phyloP scores from a whole-genome alignment of 768 basidiomycete genomes.

The Phaeotremella fagi region DNA sequence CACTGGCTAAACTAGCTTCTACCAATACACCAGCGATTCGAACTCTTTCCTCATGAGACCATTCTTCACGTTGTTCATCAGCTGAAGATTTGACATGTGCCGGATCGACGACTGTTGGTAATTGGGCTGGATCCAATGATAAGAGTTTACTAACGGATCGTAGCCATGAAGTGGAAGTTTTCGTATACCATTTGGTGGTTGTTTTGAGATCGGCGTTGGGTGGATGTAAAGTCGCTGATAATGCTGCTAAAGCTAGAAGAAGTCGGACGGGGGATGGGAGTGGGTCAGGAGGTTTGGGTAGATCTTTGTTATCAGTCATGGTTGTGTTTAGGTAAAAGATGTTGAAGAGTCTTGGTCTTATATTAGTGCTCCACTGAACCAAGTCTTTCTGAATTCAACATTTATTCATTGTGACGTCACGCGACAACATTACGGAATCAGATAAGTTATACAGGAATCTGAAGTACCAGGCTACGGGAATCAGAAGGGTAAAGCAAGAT shows the following conservation, averaged over 20 bases:
- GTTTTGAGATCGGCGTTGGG: neutral
- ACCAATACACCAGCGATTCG: constrained; percentile 30
- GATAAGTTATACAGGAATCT: too few relatives aligned
- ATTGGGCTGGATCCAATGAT: constrained; percentile 16
- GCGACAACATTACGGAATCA: too few relatives aligned
- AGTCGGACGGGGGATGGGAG: constrained; percentile 29
- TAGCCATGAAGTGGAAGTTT: constrained; percentile 22
- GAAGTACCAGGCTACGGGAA: too few relatives aligned
- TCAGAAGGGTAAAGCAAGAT: too few relatives aligned
- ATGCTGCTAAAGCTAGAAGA: constrained; percentile 26
- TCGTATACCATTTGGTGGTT: constrained; percentile 19
- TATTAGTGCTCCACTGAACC: too few relatives aligned
- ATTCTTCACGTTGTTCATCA: constrained; percentile 22
- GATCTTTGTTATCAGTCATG: neutral
- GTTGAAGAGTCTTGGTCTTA: too few relatives aligned
- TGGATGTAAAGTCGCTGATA: constrained; percentile 24
- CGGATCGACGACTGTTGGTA: constrained; percentile 20
- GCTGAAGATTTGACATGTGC: constrained; percentile 14
- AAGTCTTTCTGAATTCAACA: too few relatives aligned
- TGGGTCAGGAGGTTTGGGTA: constrained; percentile 20
- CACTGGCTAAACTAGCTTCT: constrained; percentile 35
- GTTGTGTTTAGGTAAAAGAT: too few relatives aligned
- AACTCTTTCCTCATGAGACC: constrained; percentile 16
- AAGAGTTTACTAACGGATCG: constrained; percentile 31
- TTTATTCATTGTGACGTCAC: too few relatives aligned